Conservation (phyloP, 805 yeast genomes). For the Candida railenensis region DNA sequence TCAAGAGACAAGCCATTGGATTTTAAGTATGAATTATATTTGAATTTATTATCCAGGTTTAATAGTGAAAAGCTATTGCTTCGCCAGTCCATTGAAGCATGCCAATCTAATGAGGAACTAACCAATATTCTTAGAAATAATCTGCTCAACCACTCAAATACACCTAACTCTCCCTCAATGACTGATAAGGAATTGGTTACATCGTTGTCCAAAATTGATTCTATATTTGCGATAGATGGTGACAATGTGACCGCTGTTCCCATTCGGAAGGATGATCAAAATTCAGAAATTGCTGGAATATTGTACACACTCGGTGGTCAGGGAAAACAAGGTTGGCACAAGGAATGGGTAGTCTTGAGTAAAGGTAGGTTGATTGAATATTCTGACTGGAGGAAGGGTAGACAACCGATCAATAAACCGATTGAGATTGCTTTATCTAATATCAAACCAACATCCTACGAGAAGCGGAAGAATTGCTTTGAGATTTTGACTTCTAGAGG, state of each 20-base stretch:
- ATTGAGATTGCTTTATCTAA: conserved; percentile 70
- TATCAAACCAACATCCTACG: conserved; percentile 48
- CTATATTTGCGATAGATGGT: conserved; percentile 21
- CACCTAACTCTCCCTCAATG: conserved; percentile 9
- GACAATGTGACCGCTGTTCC: neutral
- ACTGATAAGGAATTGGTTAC: conserved; percentile 8
- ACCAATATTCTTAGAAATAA: conserved; percentile 29
- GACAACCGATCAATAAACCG: conserved; percentile 59
- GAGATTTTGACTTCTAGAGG: conserved; percentile 73
- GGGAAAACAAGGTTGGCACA: conserved; percentile 77
- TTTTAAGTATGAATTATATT: conserved; percentile 27
- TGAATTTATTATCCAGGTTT: conserved; percentile 34
- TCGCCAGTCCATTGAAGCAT: conserved; percentile 41
- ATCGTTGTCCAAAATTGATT: conserved; percentile 16
- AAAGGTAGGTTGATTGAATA: conserved; percentile 70
- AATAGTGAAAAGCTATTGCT: conserved; percentile 41
- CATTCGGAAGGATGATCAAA: conserved; percentile 17
- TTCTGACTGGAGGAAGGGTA: conserved; percentile 77
- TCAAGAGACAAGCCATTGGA: conserved; percentile 7
- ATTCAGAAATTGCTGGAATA: conserved; percentile 44
- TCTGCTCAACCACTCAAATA: conserved; percentile 5
- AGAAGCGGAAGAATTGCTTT: conserved; percentile 59
- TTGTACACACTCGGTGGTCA: conserved; percentile 60
- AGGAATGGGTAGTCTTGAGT: conserved; percentile 77
- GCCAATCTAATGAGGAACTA: conserved; percentile 39